These are phyloP conservation scores for Trebouxia sp. DNA, from an alignment of 139 green algal genomes.

Conservation along the genomic window DNA sequence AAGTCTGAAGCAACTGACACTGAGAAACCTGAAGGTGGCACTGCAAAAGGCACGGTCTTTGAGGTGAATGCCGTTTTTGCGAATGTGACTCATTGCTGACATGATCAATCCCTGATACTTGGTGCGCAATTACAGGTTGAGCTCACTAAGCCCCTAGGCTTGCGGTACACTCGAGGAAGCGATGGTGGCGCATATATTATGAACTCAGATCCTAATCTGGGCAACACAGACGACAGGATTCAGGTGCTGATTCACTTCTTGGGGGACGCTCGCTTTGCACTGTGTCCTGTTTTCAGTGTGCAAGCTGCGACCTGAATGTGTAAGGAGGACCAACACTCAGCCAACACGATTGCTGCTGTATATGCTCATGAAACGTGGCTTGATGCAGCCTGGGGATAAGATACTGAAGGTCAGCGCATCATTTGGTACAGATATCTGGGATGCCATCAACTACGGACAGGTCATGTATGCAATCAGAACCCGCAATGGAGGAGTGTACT, in stretches of 20 bases:
- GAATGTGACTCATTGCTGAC: too few relatives aligned
- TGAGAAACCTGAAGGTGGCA: not conserved
- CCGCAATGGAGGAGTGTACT: conserved; percentile 88
- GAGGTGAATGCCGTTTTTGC: not conserved
- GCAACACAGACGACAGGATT: conserved; percentile 76
- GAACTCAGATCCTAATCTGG: conserved; percentile 55
- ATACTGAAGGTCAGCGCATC: conserved; percentile 85
- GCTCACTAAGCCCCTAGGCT: conserved; percentile 89
- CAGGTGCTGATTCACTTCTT: conserved; percentile 47
- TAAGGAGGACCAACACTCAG: too few relatives aligned
- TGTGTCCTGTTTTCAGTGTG: too few relatives aligned
- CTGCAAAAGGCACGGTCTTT: not conserved
- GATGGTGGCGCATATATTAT: conserved; percentile 90
- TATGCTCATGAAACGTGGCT: not conserved
- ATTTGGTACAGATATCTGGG: conserved; percentile 97
- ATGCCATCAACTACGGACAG: conserved; percentile 91
- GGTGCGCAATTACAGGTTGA: conserved; percentile 55
- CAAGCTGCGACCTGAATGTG: too few relatives aligned
- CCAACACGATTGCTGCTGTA: not conserved
- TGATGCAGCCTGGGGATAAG: conserved; percentile 84
- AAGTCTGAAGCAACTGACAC: not conserved
- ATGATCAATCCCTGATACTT: too few relatives aligned
- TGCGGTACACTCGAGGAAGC: conserved; percentile 88
- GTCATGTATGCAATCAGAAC: conserved; percentile 99
- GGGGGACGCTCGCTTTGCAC: not conserved